phyloP scores from a whole-genome alignment of 805 yeast genomes.

The Saccharomycopsis oosterbeekiorum region DNA sequence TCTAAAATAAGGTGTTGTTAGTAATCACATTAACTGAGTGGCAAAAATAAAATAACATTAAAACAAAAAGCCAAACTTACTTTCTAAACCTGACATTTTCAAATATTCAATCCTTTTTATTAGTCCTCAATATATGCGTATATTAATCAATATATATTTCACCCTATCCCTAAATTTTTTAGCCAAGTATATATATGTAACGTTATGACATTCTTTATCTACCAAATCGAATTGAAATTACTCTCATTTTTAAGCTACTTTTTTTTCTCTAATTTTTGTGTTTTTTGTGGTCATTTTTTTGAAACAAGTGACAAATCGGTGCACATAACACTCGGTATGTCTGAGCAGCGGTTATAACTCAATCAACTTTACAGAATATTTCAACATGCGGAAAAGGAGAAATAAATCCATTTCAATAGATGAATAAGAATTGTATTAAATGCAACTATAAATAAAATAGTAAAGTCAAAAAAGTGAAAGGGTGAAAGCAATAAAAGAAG shows the following conservation, averaged over 20 bases:
- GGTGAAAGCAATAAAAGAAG: neutral
- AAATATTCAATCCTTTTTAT: neutral
- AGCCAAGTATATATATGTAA: neutral
- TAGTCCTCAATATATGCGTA: neutral
- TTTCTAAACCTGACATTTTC: constrained; percentile 6
- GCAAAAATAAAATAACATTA: neutral
- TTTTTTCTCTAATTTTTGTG: too few species aligned
- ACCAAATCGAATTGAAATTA: too few species aligned
- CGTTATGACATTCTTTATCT: too few species aligned
- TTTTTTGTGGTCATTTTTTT: too few species aligned
- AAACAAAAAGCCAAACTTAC: neutral
- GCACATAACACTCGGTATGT: too few species aligned
- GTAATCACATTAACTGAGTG: neutral
- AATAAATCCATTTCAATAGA: neutral
- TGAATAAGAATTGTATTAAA: neutral
- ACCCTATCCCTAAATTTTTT: too few species aligned
- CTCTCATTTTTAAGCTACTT: too few species aligned
- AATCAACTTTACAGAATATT: neutral
- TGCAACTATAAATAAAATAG: neutral
- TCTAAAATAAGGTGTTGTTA: constrained; percentile 23
- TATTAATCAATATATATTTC: too few species aligned
- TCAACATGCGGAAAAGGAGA: neutral
- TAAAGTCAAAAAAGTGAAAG: neutral
- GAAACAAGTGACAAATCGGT: too few species aligned
- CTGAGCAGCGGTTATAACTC: too few species aligned